These are phyloP conservation scores for Aspergillus hiratsukae DNA, from an alignment of 2,329 filamentous ascomycete species.

Conservation along the genomic window DNA sequence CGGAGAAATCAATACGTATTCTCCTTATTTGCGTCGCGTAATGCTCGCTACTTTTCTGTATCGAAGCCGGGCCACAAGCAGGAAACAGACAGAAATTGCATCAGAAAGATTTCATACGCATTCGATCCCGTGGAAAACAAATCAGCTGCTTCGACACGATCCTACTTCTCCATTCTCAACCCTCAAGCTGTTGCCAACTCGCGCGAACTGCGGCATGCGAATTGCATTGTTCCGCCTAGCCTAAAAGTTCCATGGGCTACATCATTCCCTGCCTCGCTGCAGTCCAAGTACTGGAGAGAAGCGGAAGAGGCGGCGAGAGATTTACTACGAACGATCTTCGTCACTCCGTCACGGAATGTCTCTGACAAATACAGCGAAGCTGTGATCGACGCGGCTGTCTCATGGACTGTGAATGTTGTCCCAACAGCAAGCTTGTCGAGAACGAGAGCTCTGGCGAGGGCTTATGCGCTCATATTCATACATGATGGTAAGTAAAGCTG, in stretches of 20 bases:
- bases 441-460: slow-evolving; percentile 5
- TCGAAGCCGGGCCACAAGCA: neutral
- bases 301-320: slow-evolving; percentile 5
- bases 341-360: neutral
- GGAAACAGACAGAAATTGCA: neutral
- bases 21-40: neutral
- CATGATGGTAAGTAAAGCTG: slow-evolving; percentile 9
- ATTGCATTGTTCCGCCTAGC: slow-evolving; percentile 4
- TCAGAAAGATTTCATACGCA: slow-evolving; percentile 3
- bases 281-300: slow-evolving; percentile 12
- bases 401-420: slow-evolving; percentile 4
- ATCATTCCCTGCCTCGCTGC: slow-evolving; percentile 4
- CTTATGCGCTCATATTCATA: slow-evolving; percentile 9
- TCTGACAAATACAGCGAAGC: slow-evolving; percentile 1
- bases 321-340: neutral
- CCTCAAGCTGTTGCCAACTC: neutral
- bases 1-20: neutral
- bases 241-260: slow-evolving; percentile 10
- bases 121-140: slow-evolving; percentile 7
- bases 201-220: neutral
- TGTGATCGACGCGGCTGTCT: slow-evolving; percentile 6
- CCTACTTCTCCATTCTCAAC: slow-evolving; percentile 3
- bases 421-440: slow-evolving; percentile 4
- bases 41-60: neutral
- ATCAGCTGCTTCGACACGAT: neutral